Evolutionary conservation across 1,139 yeast species (phyloP).

Genomic region (Geotrichum phurueaensis): DNA sequence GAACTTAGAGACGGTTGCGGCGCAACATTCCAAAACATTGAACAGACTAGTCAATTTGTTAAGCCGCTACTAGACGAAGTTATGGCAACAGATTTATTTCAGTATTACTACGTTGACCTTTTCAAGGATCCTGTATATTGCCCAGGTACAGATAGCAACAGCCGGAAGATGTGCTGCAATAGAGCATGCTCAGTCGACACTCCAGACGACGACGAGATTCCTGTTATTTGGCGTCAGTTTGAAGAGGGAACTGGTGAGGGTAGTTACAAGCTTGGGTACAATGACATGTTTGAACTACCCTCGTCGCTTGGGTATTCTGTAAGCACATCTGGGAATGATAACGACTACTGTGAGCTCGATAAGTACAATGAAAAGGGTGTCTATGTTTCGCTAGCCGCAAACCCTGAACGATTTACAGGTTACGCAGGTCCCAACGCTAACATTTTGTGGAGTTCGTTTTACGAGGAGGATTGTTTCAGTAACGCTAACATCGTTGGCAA

Average conservation of each 20-base stretch:
- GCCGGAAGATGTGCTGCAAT: constrained; percentile 63
- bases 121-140: constrained; percentile 47
- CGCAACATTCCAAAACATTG: not conserved
- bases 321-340: constrained; percentile 15
- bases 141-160: constrained; percentile 40
- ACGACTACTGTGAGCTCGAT: constrained; percentile 56
- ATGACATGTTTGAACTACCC: constrained; percentile 43
- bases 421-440: constrained; percentile 88
- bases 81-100: constrained; percentile 48
- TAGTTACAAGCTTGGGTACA: not conserved
- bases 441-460: constrained; percentile 88
- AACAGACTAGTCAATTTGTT: constrained; percentile 17
- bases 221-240: not conserved
- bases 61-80: constrained; percentile 44
- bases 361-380: constrained; percentile 51
- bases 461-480: constrained; percentile 40
- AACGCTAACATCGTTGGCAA: constrained; percentile 39
- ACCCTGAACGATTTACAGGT: constrained; percentile 95
- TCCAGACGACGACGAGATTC: constrained; percentile 40
- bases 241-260: not conserved
- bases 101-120: constrained; percentile 76
- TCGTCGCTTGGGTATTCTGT: constrained; percentile 24
- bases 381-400: constrained; percentile 74
- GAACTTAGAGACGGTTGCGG: not conserved
- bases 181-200: constrained; percentile 90